Evolutionary conservation across 257 asterid genomes (phyloP).

Genomic region (Cinchona pubescens): DNA sequence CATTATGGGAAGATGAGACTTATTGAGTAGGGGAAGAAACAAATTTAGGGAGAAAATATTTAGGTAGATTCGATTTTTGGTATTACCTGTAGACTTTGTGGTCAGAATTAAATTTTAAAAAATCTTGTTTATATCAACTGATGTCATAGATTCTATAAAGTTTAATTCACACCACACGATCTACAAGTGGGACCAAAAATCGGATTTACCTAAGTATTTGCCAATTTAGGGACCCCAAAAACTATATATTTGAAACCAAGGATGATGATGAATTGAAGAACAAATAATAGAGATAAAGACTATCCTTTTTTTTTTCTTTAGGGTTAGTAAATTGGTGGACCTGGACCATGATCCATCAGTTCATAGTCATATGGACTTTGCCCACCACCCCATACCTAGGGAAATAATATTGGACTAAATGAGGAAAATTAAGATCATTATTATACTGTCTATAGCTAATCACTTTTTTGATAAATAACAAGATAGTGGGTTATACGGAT

Average conservation of each 20-base stretch:
- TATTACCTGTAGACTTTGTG: no score
- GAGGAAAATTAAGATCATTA: background rate
- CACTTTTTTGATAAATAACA: background rate
- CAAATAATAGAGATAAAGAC: background rate
- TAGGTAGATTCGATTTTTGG: no score
- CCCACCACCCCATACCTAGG: constrained; percentile 18
- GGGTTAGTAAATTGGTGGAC: constrained; percentile 21
- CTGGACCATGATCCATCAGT: no score
- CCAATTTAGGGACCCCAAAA: background rate
- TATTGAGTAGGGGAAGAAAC: no score
- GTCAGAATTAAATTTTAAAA: no score
- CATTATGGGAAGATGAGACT: background rate
- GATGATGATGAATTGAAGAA: constrained; percentile 8
- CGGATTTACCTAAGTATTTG: no score
- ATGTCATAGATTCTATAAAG: no score
- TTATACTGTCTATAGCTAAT: background rate
- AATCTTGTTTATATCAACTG: no score
- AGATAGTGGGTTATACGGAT: background rate
- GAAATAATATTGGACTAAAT: background rate
- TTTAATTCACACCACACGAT: no score
- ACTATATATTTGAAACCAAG: background rate
- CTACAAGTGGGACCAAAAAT: no score
- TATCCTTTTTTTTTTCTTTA: background rate
- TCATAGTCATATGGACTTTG: constrained; percentile 18
- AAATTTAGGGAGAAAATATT: background rate